phyloP scores from a whole-genome alignment of 352 stramenopile species.

The Plasmopara halstedii region DNA sequence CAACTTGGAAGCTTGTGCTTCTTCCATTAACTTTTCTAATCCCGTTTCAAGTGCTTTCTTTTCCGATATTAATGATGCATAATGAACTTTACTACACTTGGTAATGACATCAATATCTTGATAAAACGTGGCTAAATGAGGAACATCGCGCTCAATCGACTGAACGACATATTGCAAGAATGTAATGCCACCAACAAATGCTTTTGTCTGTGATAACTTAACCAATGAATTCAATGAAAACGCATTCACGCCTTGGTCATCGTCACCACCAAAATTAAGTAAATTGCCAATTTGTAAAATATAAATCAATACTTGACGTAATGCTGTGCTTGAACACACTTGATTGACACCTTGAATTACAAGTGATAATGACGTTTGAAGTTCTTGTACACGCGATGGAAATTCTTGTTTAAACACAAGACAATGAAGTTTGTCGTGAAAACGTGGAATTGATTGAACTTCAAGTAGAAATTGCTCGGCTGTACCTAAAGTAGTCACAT shows the following conservation, averaged over 20 bases:
- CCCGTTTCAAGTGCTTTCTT: constrained; percentile 66
- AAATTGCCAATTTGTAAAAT: constrained; percentile 77
- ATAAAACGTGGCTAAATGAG: constrained; percentile 64
- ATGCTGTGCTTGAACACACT: constrained; percentile 60
- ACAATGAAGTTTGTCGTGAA: constrained; percentile 64
- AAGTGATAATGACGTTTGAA: constrained; percentile 65
- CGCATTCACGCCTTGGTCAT: constrained; percentile 32
- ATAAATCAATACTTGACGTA: constrained; percentile 82
- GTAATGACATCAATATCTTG: constrained; percentile 67
- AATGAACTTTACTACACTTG: constrained; percentile 70
- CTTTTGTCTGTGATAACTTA: constrained; percentile 84
- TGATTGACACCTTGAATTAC: constrained; percentile 74
- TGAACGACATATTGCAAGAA: constrained; percentile 85
- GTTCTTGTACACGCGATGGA: constrained; percentile 57
- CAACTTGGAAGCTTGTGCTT: constrained; percentile 30
- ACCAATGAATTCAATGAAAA: constrained; percentile 76
- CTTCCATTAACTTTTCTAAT: constrained; percentile 39
- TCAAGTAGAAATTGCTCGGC: constrained; percentile 77
- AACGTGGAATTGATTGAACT: constrained; percentile 55
- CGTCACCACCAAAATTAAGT: constrained; percentile 65
- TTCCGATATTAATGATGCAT: constrained; percentile 50
- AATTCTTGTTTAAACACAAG: constrained; percentile 85
- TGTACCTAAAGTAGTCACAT: constrained; percentile 47
- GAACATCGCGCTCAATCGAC: constrained; percentile 74
- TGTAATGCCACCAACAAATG: constrained; percentile 72